phyloP scores from a whole-genome alignment of 768 basidiomycete genomes.

The Lactifluus piperatus region DNA sequence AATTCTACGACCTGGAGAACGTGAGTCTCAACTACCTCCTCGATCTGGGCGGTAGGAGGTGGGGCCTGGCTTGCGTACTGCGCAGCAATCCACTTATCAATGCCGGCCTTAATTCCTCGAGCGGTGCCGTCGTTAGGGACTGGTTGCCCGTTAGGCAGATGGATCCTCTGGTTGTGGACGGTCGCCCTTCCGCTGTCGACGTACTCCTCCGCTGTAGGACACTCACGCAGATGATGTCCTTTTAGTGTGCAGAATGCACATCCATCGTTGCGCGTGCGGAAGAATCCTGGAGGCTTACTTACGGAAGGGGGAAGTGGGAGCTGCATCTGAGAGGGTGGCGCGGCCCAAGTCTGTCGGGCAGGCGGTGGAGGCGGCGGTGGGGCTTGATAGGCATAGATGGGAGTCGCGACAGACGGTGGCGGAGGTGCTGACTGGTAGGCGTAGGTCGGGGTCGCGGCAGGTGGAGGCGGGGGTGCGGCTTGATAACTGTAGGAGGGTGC shows the following conservation, averaged over 20 bases:
- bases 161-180: not conserved
- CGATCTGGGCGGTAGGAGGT: too few species aligned
- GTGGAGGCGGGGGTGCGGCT: too few species aligned
- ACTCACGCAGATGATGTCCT: not conserved
- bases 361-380: not conserved
- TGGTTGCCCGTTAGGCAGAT: not conserved
- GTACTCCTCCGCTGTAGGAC: not conserved
- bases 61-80: not conserved
- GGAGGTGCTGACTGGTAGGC: too few species aligned
- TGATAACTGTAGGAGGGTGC: too few species aligned
- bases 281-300: too few species aligned
- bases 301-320: too few species aligned
- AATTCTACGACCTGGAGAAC: too few species aligned
- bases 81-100: not conserved
- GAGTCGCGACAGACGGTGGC: too few species aligned
- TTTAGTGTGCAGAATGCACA: not conserved
- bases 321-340: too few species aligned
- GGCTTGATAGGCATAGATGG: not conserved
- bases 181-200: not conserved
- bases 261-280: not conserved
- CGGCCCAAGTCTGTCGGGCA: too few species aligned
- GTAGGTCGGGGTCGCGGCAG: too few species aligned
- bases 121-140: not conserved
- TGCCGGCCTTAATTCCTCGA: not conserved
- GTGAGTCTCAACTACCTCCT: too few species aligned